These are phyloP conservation scores for Scutellaria galericulata DNA, from an alignment of 257 asterid species.

Conservation along the genomic window DNA sequence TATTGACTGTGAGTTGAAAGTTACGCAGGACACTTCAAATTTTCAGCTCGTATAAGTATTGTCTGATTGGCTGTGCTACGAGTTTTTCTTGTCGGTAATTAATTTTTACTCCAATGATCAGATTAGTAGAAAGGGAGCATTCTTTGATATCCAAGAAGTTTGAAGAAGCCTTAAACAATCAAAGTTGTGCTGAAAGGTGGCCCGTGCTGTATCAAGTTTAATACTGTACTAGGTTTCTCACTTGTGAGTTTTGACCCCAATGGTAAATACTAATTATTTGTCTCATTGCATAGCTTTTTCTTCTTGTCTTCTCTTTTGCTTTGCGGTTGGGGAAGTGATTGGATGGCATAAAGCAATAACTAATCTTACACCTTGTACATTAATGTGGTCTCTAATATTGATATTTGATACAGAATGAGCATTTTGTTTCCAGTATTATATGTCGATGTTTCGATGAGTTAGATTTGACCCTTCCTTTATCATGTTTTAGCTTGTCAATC, in stretches of 20 bases:
- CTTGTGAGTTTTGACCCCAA: conserved; percentile 12
- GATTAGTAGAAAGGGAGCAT: conserved; percentile 32
- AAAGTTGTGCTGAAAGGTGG: conserved; percentile 25
- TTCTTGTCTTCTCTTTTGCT: neutral
- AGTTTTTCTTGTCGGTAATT: conserved; percentile 15
- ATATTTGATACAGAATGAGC: conserved; percentile 14
- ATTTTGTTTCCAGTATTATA: neutral
- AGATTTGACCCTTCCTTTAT: neutral
- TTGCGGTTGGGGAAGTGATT: conserved; percentile 7
- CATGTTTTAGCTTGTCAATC: neutral
- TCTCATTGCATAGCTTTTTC: neutral
- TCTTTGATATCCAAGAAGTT: conserved; percentile 23
- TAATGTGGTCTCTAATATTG: neutral
- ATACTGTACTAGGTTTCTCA: conserved; percentile 17
- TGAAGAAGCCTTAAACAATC: conserved; percentile 18
- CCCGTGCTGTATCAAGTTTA: conserved; percentile 24
- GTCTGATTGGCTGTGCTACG: conserved; percentile 17
- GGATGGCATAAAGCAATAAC: neutral
- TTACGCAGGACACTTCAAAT: neutral
- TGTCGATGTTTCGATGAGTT: neutral
- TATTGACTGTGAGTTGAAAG: neutral
- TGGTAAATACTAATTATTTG: conserved; percentile 32
- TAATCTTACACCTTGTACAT: neutral
- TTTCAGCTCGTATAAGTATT: conserved; percentile 4
- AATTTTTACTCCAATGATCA: conserved; percentile 33